Percentiles rank a stretch among this genome's conserved stretches.
Evolutionary conservation across 768 basidiomycete species (phyloP).

Genomic region (Antrodiella citrinella): DNA sequence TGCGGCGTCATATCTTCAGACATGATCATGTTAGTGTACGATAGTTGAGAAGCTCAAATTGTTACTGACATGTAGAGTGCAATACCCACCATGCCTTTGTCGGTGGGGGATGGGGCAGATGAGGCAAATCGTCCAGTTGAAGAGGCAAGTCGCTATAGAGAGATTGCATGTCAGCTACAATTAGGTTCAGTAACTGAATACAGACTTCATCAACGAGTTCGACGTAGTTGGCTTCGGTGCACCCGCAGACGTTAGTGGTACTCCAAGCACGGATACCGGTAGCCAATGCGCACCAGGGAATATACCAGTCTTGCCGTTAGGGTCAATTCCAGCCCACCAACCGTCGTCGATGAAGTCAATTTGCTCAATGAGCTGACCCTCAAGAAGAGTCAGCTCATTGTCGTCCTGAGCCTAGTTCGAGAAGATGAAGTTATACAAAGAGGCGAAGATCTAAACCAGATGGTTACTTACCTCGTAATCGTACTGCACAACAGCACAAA

Average conservation of each 20-base stretch:
- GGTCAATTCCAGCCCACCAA: constrained; percentile 84
- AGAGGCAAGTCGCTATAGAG: constrained; percentile 27
- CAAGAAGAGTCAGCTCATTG: constrained; percentile 67
- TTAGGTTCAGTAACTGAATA: no score
- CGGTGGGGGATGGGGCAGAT: constrained; percentile 36
- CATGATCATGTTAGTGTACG: no score
- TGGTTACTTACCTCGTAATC: no score
- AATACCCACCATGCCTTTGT: constrained; percentile 49
- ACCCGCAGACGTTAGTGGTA: no score
- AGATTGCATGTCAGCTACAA: neutral
- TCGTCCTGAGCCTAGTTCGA: neutral
- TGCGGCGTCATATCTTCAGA: constrained; percentile 72
- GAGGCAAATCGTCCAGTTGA: constrained; percentile 45
- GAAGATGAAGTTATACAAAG: neutral
- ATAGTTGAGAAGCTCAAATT: no score
- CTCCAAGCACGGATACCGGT: no score
- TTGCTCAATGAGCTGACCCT: constrained; percentile 76
- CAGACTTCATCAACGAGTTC: constrained; percentile 49
- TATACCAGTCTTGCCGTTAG: constrained; percentile 65
- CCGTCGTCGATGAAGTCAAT: constrained; percentile 83
- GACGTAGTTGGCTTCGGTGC: constrained; percentile 79
- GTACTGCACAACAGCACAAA: no score
- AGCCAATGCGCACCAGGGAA: constrained; percentile 61
- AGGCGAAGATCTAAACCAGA: no score
- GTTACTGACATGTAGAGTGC: constrained; percentile 72